These are phyloP conservation scores for Arthrobotrys conoides DNA, from an alignment of 2,329 filamentous ascomycete species.

Conservation along the genomic window DNA sequence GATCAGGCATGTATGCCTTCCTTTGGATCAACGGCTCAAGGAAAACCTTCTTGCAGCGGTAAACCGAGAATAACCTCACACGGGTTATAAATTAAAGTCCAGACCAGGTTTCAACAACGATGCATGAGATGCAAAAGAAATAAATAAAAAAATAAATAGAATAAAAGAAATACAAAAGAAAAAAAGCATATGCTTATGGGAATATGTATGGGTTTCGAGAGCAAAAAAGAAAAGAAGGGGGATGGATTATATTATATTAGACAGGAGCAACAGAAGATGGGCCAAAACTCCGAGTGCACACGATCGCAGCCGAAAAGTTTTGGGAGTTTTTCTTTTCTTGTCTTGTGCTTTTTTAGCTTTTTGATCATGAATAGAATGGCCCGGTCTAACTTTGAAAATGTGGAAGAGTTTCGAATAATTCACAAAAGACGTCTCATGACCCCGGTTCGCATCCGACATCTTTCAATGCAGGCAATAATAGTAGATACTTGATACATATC, in stretches of 20 bases:
- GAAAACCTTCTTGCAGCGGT: slow-evolving; percentile 41
- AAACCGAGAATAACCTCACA: slow-evolving; percentile 61
- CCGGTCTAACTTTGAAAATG: slow-evolving; percentile 9
- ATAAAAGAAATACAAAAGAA: neutral
- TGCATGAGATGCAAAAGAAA: slow-evolving; percentile 22
- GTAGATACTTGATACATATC: too few relatives aligned
- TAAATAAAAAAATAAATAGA: neutral
- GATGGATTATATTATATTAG: slow-evolving; percentile 27
- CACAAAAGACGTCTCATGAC: slow-evolving; percentile 54
- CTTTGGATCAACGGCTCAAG: slow-evolving; percentile 40
- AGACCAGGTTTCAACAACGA: slow-evolving; percentile 61
- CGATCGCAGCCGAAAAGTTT: slow-evolving; percentile 26
- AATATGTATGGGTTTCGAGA: too few relatives aligned
- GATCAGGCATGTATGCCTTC: slow-evolving; percentile 48
- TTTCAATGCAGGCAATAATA: slow-evolving; percentile 38
- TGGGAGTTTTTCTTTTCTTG: slow-evolving; percentile 19
- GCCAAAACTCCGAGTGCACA: slow-evolving; percentile 39
- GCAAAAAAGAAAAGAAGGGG: slow-evolving; percentile 33
- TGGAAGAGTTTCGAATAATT: slow-evolving; percentile 13
- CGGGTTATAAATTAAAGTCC: slow-evolving; percentile 58
- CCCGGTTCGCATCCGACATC: slow-evolving; percentile 54
- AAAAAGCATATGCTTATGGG: slow-evolving; percentile 10
- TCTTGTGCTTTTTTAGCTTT: slow-evolving; percentile 16
- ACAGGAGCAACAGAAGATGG: slow-evolving; percentile 32
- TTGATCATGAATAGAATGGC: too few relatives aligned